These are phyloP conservation scores for Colletotrichum siamense DNA, from an alignment of 2,329 filamentous ascomycete genomes.

Conservation along the genomic window DNA sequence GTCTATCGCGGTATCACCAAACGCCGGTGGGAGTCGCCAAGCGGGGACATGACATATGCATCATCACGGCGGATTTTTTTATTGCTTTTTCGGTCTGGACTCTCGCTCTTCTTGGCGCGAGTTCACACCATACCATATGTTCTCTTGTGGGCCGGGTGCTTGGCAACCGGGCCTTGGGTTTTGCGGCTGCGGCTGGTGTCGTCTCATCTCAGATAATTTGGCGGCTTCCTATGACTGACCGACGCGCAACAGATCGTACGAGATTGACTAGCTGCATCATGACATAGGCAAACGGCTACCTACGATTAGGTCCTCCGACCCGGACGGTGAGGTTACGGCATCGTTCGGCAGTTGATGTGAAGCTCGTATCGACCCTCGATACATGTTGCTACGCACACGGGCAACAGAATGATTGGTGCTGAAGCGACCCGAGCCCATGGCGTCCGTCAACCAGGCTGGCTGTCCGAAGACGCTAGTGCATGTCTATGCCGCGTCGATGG, in stretches of 20 bases:
- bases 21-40: neutral
- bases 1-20: fast-evolving
- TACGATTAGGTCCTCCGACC: neutral
- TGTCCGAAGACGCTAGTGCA: neutral
- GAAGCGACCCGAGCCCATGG: neutral
- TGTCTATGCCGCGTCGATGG: neutral
- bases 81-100: neutral
- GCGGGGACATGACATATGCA: neutral
- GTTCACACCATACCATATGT: fast-evolving
- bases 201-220: fast-evolving
- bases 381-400: fast-evolving
- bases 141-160: no score
- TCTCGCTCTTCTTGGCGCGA: fast-evolving
- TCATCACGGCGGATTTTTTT: fast-evolving
- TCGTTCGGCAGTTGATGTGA: neutral
- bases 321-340: neutral
- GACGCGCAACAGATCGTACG: neutral
- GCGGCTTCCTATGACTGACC: neutral
- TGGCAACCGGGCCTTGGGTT: no score
- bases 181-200: neutral
- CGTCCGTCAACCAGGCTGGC: neutral
- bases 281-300: neutral
- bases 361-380: neutral
- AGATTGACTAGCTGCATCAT: neutral
- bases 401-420: neutral